Percentiles rank a stretch among this genome's conserved stretches.
phyloP scores from a whole-genome alignment of 306 rosid genomes.

The Myrica gale region DNA sequence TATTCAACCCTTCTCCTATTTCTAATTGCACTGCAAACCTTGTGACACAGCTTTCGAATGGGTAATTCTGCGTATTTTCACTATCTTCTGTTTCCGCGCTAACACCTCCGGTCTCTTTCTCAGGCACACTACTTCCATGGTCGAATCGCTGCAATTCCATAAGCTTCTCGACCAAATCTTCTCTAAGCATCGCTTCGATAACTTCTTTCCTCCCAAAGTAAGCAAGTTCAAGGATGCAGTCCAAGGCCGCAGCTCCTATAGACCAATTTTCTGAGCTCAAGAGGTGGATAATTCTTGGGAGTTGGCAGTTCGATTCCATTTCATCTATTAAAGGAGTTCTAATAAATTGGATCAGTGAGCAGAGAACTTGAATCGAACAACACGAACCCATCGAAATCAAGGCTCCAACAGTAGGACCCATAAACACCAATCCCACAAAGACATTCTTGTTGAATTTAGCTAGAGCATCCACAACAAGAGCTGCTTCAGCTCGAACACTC shows the following conservation, averaged over 20 bases:
- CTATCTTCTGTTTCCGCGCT: background rate
- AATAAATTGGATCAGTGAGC: slow-evolving; percentile 40
- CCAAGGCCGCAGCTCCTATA: slow-evolving; percentile 41
- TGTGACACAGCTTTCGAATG: slow-evolving; percentile 49
- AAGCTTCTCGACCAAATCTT: slow-evolving; percentile 41
- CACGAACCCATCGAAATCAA: slow-evolving; percentile 36
- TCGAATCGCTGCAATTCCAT: slow-evolving; percentile 54
- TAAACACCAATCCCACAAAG: slow-evolving; percentile 65
- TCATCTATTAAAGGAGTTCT: slow-evolving; percentile 58
- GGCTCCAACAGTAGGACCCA: slow-evolving; percentile 56
- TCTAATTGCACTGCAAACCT: slow-evolving; percentile 53
- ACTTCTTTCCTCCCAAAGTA: slow-evolving; percentile 57
- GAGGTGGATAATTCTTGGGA: slow-evolving; percentile 36
- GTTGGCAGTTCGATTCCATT: slow-evolving; percentile 37
- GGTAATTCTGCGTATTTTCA: background rate
- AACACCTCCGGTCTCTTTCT: background rate
- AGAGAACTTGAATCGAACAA: slow-evolving; percentile 42
- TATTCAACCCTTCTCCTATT: slow-evolving; percentile 57
- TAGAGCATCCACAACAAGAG: slow-evolving; percentile 39
- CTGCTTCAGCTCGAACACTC: slow-evolving; percentile 49
- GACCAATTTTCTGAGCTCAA: slow-evolving; percentile 27
- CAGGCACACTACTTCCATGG: background rate
- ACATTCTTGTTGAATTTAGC: slow-evolving; percentile 64
- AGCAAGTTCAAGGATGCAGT: slow-evolving; percentile 51
- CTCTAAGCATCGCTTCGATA: slow-evolving; percentile 44